These are phyloP conservation scores for Firmiana major DNA, from an alignment of 345 rosid species.

Conservation along the genomic window DNA sequence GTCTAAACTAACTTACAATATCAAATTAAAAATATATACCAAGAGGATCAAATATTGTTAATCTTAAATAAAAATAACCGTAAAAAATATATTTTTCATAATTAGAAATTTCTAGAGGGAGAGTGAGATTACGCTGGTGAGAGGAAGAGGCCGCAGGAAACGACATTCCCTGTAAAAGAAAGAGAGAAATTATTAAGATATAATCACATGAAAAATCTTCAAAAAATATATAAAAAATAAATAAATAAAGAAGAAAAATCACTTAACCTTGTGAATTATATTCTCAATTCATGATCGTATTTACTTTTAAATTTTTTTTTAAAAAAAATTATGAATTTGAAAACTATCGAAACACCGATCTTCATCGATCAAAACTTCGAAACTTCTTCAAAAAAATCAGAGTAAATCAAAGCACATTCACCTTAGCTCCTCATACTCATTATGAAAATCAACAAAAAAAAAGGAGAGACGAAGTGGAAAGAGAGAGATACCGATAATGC, in stretches of 20 bases:
- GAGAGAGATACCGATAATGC: constrained; percentile 10
- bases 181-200: neutral
- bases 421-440: neutral
- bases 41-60: no score
- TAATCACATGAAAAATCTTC: neutral
- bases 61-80: no score
- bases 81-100: neutral
- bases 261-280: neutral
- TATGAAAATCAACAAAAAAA: neutral
- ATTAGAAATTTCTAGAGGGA: neutral
- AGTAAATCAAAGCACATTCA: neutral
- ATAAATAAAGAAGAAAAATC: no score
- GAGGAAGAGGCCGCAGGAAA: constrained; percentile 21
- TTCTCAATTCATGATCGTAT: neutral
- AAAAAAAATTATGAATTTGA: neutral
- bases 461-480: neutral
- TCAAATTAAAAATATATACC: no score
- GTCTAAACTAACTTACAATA: no score
- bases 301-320: neutral
- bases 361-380: neutral
- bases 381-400: neutral
- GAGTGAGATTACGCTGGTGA: constrained; percentile 14
- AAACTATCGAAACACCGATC: neutral
- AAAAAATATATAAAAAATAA: neutral
- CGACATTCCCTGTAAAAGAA: constrained; percentile 10